Percentiles rank a stretch among this genome's conserved stretches.
Conservation (phyloP, 176 grass and related monocot species). For the Musa troglodytarum region DNA sequence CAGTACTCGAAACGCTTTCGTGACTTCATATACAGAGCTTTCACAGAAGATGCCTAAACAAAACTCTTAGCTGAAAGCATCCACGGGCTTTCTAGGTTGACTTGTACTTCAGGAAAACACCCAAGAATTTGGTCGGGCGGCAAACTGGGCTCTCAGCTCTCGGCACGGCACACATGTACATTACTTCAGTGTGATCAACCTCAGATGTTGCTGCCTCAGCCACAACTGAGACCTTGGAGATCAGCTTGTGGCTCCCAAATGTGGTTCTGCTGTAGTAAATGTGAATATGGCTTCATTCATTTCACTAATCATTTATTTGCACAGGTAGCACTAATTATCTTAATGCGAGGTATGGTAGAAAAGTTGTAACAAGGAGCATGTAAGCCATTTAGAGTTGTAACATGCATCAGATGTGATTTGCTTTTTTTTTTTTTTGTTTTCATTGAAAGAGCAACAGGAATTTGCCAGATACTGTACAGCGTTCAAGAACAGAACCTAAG, state of each 20-base stretch:
- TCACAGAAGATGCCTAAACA: conserved; percentile 20
- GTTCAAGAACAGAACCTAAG: background rate
- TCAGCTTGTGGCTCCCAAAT: background rate
- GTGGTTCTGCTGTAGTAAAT: conserved; percentile 2
- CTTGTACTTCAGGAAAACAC: background rate
- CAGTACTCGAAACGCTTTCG: conserved; percentile 34
- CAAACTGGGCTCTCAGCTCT: background rate
- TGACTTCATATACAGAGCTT: conserved; percentile 39
- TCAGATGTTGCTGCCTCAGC: background rate
- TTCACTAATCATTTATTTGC: conserved; percentile 19
- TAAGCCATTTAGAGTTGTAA: conserved; percentile 5
- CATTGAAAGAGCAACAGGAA: background rate
- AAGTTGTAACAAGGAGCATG: conserved; percentile 14
- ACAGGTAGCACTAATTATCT: background rate
- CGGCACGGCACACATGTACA: conserved; percentile 1
- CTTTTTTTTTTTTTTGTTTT: background rate
- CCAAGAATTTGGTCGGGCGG: background rate
- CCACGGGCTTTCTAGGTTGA: background rate
- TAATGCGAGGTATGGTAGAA: conserved; percentile 4
- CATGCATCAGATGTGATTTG: conserved; percentile 5
- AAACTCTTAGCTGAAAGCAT: background rate
- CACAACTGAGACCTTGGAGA: background rate
- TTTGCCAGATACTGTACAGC: background rate
- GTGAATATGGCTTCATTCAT: conserved; percentile 7
- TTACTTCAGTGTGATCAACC: background rate